Percentiles rank a stretch among this genome's conserved stretches.
These are phyloP conservation scores for Graphilbum ipis-grandicollis DNA, from an alignment of 2,329 filamentous ascomycete species.

Conservation along the genomic window DNA sequence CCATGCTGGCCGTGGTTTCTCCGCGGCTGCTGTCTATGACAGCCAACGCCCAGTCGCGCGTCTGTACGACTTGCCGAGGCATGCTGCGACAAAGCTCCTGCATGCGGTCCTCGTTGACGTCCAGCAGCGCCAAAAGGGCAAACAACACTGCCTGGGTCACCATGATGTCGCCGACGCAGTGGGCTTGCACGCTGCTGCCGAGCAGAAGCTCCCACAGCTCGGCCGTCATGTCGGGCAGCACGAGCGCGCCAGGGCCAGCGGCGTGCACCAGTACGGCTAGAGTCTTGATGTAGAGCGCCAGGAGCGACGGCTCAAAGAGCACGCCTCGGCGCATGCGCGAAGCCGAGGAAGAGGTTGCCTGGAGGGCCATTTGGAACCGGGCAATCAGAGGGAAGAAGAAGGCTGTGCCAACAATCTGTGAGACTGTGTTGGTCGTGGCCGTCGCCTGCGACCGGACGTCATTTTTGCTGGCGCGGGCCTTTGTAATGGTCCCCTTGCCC, in stretches of 20 bases:
- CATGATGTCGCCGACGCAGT: slow-evolving; percentile 34
- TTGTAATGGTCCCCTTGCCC: slow-evolving; percentile 10
- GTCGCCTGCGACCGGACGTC: slow-evolving; percentile 8
- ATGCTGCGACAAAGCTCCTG: slow-evolving; percentile 55
- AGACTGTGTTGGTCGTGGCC: slow-evolving; percentile 59
- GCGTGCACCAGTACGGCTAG: slow-evolving; percentile 70
- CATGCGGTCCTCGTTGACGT: slow-evolving; percentile 61
- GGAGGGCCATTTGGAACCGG: slow-evolving; percentile 53
- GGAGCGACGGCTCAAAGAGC: slow-evolving; percentile 56
- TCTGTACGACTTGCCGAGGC: slow-evolving; percentile 65
- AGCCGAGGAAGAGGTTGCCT: slow-evolving; percentile 17
- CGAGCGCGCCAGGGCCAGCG: slow-evolving; percentile 60
- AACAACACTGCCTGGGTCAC: slow-evolving; percentile 64
- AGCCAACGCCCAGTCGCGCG: slow-evolving; percentile 61
- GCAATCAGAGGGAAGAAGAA: slow-evolving; percentile 82
- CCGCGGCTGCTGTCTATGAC: slow-evolving; percentile 44
- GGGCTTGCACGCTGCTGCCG: slow-evolving; percentile 36
- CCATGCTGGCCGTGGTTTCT: not conserved
- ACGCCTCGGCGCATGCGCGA: slow-evolving; percentile 36
- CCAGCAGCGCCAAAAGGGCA: slow-evolving; percentile 60
- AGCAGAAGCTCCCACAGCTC: slow-evolving; percentile 78
- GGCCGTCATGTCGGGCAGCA: slow-evolving; percentile 61
- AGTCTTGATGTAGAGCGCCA: slow-evolving; percentile 72
- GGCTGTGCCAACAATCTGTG: slow-evolving; percentile 52
- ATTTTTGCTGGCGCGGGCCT: no score